Evolutionary conservation across 2,329 filamentous ascomycete species (phyloP), one percentile per base, ranked within the genome.

Genomic region (Alternaria atra): DNA sequence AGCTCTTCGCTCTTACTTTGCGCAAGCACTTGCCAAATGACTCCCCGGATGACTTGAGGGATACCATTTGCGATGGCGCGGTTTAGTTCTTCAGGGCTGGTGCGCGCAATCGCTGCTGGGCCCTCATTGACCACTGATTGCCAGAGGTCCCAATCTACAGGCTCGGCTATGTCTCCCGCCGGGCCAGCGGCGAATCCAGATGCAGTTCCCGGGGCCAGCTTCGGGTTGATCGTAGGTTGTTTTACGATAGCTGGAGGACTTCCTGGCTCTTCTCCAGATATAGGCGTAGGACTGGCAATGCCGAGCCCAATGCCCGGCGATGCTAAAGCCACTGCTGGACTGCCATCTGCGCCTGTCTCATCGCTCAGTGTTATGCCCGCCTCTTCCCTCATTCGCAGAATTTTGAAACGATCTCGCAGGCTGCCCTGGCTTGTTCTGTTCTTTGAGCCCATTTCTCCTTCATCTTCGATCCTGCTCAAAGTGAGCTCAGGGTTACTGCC

Each of bases 141-240:
- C 95, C 95, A 99, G 39, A 99, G 82, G 78, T 99, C 95, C 95
- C 95, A 99, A 75, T 99, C 93, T n/a, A 99, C 95, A 25, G 92
- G 90, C 15, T 84, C 83, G 27, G 82, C 80, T 32, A 84, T 81
- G 72, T 94, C 91, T 13, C 89, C 88, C 3, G 92, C 90, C 8
- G 91, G 91, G 1, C 91, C 91, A 23, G 90, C 89, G 25, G 90
- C 90, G 42, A 94, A 88, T 6, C 94, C 94, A 10, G 92, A 90
- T 7, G 91, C 93, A 1, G 94, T 97, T 1, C 94, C 94, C 0
- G 94, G 94, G 1, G 93, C 89, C 44, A 97, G 82, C 58, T 85
- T 88, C 4, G 86, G 84, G 68, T 92, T 92, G 15, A 92, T 85
- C 3, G 84, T 87, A 0, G 86, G 81, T 7, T 90, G 88, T 56